Percentiles rank a stretch among this genome's conserved stretches.
These are phyloP conservation scores for Pythium grandisporangium DNA, from an alignment of 352 stramenopile genomes.

Conservation along the genomic window DNA sequence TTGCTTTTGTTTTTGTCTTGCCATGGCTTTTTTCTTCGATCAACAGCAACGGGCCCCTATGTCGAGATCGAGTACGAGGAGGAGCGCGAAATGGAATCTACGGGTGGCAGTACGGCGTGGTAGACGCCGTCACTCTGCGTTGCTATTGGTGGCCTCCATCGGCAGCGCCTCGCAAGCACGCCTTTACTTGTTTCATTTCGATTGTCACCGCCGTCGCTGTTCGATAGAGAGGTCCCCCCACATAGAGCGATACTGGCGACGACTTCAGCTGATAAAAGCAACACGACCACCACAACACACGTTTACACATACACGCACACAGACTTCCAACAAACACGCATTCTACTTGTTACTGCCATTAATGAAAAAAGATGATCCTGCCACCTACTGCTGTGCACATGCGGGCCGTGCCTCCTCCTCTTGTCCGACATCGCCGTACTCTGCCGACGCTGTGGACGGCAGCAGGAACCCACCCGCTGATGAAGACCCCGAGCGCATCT, in stretches of 20 bases:
- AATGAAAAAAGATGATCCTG: no score
- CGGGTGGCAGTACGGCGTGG: conserved; percentile 36
- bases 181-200: not conserved
- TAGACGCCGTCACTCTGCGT: conserved; percentile 13
- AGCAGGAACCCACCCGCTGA: conserved; percentile 37
- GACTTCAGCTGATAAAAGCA: no score
- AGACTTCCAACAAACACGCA: no score
- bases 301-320: no score
- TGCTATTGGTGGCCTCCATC: no score
- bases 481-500: conserved; percentile 5
- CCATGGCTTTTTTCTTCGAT: not conserved
- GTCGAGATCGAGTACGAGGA: conserved; percentile 86
- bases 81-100: conserved; percentile 50
- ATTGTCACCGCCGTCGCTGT: no score
- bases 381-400: conserved; percentile 43
- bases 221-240: no score
- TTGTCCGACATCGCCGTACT: no score
- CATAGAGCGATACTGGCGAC: no score
- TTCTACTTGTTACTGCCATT: no score
- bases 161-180: not conserved
- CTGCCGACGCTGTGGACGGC: conserved; percentile 15
- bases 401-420: conserved; percentile 22
- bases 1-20: no score
- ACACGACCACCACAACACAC: no score
- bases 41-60: conserved; percentile 44